Evolutionary conservation across 306 rosid genomes (phyloP).

Genomic region (Prinsepia uniflora): DNA sequence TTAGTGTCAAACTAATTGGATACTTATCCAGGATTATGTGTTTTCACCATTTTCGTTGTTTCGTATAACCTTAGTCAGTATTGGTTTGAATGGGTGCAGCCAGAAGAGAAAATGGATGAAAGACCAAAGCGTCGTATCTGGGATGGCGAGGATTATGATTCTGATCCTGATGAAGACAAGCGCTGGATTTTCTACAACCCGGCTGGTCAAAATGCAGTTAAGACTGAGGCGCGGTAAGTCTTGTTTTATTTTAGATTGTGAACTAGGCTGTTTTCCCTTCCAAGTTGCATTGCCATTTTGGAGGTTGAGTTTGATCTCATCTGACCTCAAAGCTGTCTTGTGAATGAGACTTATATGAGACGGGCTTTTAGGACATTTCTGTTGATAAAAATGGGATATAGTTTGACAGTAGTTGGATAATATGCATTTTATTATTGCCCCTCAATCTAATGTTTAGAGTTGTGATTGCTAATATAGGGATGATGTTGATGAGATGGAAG

Average conservation of each 20-base stretch:
- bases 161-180: conserved; percentile 58
- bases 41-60: conserved; percentile 12
- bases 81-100: conserved; percentile 39
- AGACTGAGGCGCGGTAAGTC: conserved; percentile 37
- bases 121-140: conserved; percentile 79
- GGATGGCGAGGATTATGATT: conserved; percentile 77
- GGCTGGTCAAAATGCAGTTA: conserved; percentile 5
- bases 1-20: conserved; percentile 3
- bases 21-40: not conserved
- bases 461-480: conserved; percentile 36
- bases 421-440: not conserved
- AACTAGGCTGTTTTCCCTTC: not conserved
- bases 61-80: conserved; percentile 17
- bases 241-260: conserved; percentile 5
- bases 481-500: conserved; percentile 53
- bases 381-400: not conserved
- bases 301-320: not conserved
- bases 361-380: not conserved
- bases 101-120: conserved; percentile 60
- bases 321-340: not conserved
- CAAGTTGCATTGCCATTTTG: not conserved
- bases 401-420: not conserved
- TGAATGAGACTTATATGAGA: not conserved
- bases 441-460: conserved; percentile 17
- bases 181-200: conserved; percentile 21